phyloP scores from a whole-genome alignment of 441 rosid genomes.

The Macaranga tanarius region DNA sequence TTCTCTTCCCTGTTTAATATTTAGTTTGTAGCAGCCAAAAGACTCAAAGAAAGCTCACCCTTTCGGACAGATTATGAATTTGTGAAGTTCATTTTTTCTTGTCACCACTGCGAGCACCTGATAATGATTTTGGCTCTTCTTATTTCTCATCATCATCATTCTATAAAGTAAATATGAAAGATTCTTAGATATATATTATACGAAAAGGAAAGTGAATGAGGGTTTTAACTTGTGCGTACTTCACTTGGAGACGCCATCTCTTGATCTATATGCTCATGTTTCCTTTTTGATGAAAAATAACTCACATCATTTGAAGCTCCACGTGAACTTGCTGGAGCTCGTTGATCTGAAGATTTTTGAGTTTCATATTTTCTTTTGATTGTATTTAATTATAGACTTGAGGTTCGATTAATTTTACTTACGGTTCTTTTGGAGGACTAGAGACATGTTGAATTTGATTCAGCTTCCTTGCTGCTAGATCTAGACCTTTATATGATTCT shows the following conservation, averaged over 20 bases:
- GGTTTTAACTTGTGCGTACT: constrained; percentile 33
- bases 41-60: constrained; percentile 29
- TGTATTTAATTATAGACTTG: constrained; percentile 9
- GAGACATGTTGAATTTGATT: neutral
- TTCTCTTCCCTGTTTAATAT: neutral
- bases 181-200: neutral
- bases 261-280: constrained; percentile 28
- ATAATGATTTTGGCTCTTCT: constrained; percentile 32
- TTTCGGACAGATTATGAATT: constrained; percentile 69
- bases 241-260: constrained; percentile 30
- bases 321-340: constrained; percentile 32
- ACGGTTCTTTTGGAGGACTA: constrained; percentile 10
- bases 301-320: constrained; percentile 43
- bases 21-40: neutral
- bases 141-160: constrained; percentile 40
- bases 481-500: constrained; percentile 6
- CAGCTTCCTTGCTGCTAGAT: constrained; percentile 3
- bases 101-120: constrained; percentile 24
- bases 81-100: constrained; percentile 60
- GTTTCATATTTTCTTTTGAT: constrained; percentile 15
- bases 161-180: constrained; percentile 29
- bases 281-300: constrained; percentile 26
- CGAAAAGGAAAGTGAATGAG: neutral
- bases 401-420: neutral
- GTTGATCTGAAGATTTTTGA: constrained; percentile 26